Base-by-base conservation (phyloP, 2,329 filamentous ascomycete species). In the Chlorencoelia australis region DNA sequence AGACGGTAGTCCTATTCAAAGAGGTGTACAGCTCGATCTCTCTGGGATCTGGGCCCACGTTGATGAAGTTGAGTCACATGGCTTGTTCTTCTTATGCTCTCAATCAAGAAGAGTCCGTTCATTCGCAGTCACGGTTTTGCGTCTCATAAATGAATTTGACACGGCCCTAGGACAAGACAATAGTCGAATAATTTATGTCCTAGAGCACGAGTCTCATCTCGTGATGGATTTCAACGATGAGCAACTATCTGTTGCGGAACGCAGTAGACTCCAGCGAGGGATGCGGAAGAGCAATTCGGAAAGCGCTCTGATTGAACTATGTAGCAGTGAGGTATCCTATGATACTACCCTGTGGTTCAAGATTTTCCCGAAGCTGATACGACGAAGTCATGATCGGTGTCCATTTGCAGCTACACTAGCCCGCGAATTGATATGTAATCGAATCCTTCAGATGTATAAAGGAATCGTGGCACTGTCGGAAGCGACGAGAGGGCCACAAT, bases 271-370 rank as follows among this genome's bases (percentile, higher is more conserved):
- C 25, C 88, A 96, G 53, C 79, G 91, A 44, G 89, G 89, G 7
- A 80, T 94, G 59, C 79, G 87, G 48, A 86, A 82, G 55, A 84
- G 78, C 53, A 85, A 86, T 49, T 79, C 79, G 30, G 80, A 88
- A 50, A 88, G 85, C 44, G 89, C 86, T 3, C 65, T 98, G 13
- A 82, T 96, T 21, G 89, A 96, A 56, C 73, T 98, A 16, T 96
- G 91, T 60, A 89, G 86, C 49, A 96, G 91, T 60, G 91, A 96
- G 49, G 78, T 91, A 17, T 86, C 87, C 1, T 95, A 96, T 52
- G 91, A 98, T 56, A 81, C 86, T 3, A 94, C 88, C 0, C 64
- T 98, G 9, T 98, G 91, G 91, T 93, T 91, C 63, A 98, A 96
- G 55, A 81, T 96, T 13, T 98, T 98, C 52, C 93, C 91, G 3